Evolutionary conservation across 2,329 filamentous ascomycete genomes (phyloP).

Genomic region (Fusarium odoratissimum): DNA sequence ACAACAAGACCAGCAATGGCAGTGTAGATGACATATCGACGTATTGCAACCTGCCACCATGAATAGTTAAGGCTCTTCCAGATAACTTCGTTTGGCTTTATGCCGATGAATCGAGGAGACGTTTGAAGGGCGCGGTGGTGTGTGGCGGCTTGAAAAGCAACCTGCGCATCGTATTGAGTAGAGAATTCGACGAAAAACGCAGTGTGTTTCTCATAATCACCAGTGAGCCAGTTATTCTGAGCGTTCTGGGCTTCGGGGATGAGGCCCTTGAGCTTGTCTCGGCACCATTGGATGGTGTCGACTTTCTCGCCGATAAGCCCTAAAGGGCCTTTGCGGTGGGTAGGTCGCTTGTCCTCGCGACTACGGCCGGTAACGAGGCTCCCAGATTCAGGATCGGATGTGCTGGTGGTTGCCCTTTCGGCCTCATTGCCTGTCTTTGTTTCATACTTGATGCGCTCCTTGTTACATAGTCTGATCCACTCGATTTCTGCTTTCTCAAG

Average conservation of each 20-base stretch:
- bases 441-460: conserved; percentile 51
- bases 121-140: conserved; percentile 86
- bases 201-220: conserved; percentile 71
- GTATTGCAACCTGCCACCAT: conserved; percentile 81
- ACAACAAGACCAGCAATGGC: conserved; percentile 80
- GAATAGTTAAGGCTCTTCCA: conserved; percentile 79
- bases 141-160: conserved; percentile 82
- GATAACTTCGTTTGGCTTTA: conserved; percentile 83
- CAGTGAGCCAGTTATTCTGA: conserved; percentile 71
- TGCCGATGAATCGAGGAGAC: conserved; percentile 84
- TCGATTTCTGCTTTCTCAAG: conserved; percentile 86
- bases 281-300: conserved; percentile 88
- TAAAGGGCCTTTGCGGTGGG: conserved; percentile 71
- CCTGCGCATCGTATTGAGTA: conserved; percentile 83
- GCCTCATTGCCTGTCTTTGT: conserved; percentile 44
- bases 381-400: conserved; percentile 74
- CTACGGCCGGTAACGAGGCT: conserved; percentile 64
- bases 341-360: conserved; percentile 75
- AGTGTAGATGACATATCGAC: conserved; percentile 70
- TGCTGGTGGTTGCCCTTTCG: conserved; percentile 53
- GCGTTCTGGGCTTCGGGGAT: conserved; percentile 74
- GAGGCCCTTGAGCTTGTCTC: conserved; percentile 64
- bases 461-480: conserved; percentile 72
- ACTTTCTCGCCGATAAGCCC: conserved; percentile 75
- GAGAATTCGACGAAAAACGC: conserved; percentile 93